A percentile compares a stretch with the other conserved stretches of the same genome.
These are phyloP conservation scores for Trichophyton schoenleinii DNA, from an alignment of 2,329 filamentous ascomycete genomes.

Conservation along the genomic window DNA sequence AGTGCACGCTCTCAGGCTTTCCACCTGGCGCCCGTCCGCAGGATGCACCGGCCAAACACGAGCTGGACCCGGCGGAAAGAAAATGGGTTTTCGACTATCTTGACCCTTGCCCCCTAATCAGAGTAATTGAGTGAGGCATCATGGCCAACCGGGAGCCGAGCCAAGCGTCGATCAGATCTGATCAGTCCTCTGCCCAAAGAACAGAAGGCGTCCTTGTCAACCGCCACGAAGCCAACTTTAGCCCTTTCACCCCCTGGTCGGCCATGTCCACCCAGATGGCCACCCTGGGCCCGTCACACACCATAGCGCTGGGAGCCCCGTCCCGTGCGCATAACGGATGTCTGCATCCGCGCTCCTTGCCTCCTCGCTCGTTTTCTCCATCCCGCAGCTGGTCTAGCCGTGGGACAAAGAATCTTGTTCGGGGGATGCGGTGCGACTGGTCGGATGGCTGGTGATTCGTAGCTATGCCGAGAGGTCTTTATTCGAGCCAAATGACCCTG, in stretches of 20 bases:
- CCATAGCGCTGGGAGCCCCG: background rate
- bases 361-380: background rate
- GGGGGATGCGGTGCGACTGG: background rate
- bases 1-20: background rate
- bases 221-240: background rate
- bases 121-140: background rate
- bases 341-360: background rate
- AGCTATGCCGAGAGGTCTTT: background rate
- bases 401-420: constrained; percentile 3
- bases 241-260: background rate
- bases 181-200: background rate
- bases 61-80: background rate
- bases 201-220: background rate
- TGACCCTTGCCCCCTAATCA: background rate
- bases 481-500: background rate
- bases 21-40: background rate
- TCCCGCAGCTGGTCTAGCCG: background rate
- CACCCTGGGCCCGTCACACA: background rate
- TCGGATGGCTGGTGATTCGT: background rate
- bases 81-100: background rate
- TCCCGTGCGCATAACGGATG: background rate
- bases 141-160: background rate
- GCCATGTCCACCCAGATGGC: background rate
- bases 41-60: background rate
- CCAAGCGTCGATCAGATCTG: background rate